Percentiles rank a stretch among this genome's conserved stretches.
phyloP scores from a whole-genome alignment of 176 grass and related monocot species.

The Oryza coarctata region DNA sequence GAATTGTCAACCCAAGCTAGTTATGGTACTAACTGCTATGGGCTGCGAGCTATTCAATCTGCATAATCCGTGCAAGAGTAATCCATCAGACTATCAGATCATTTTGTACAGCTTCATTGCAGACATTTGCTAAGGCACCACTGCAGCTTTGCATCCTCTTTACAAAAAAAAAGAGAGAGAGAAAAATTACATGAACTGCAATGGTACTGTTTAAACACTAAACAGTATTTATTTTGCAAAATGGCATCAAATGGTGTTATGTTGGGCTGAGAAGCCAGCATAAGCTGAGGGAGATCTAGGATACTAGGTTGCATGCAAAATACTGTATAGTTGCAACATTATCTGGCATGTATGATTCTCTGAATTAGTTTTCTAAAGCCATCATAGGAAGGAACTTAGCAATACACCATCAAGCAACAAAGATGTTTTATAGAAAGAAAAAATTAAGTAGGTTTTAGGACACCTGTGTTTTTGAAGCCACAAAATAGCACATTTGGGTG shows the following conservation, averaged over 20 bases:
- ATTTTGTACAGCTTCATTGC: background rate
- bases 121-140: slow-evolving; percentile 12
- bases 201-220: background rate
- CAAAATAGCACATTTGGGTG: background rate
- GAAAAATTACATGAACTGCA: background rate
- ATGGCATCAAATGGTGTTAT: slow-evolving; percentile 1
- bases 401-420: slow-evolving; percentile 12
- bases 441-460: background rate
- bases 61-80: background rate
- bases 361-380: slow-evolving; percentile 15
- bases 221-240: background rate
- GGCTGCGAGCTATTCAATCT: background rate
- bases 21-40: background rate
- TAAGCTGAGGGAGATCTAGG: background rate
- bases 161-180: background rate
- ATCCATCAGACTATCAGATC: slow-evolving; percentile 14
- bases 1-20: slow-evolving; percentile 14
- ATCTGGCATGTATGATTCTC: background rate
- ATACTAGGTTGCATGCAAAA: slow-evolving; percentile 14
- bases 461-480: background rate
- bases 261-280: slow-evolving; percentile 18
- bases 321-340: slow-evolving; percentile 15
- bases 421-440: background rate
- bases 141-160: background rate
- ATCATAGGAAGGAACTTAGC: background rate